These are phyloP conservation scores for Inga laurina DNA, from an alignment of 306 rosid genomes.

Conservation along the genomic window DNA sequence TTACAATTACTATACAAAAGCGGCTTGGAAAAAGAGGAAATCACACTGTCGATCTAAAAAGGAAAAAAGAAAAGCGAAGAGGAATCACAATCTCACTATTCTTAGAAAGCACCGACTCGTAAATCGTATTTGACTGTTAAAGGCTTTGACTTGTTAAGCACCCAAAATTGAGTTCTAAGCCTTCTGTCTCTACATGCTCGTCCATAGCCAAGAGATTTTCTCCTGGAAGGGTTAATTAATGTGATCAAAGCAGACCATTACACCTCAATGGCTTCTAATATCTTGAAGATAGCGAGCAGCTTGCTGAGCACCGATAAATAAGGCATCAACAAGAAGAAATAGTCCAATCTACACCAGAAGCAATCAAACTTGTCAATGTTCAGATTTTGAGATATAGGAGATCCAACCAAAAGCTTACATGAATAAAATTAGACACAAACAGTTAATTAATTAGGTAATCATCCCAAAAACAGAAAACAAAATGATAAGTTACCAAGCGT, in stretches of 20 bases:
- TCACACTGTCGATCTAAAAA: neutral
- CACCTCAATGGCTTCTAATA: slow-evolving; percentile 55
- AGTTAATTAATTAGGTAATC: neutral
- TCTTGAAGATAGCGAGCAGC: slow-evolving; percentile 74
- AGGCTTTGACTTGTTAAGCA: slow-evolving; percentile 14
- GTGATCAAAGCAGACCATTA: slow-evolving; percentile 22
- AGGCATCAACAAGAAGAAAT: slow-evolving; percentile 66
- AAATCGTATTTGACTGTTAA: slow-evolving; percentile 19
- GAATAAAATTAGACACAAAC: neutral
- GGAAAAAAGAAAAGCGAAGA: neutral
- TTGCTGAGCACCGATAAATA: slow-evolving; percentile 78
- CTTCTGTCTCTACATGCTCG: slow-evolving; percentile 28
- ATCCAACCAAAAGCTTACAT: slow-evolving; percentile 4
- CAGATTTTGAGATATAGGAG: neutral
- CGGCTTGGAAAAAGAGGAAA: neutral
- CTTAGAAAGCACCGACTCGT: slow-evolving; percentile 5
- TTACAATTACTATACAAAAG: slow-evolving; percentile 28
- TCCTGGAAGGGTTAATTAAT: slow-evolving; percentile 13
- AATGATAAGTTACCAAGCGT: slow-evolving; percentile 65
- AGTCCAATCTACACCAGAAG: slow-evolving; percentile 64
- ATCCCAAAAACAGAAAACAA: neutral
- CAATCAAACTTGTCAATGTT: slow-evolving; percentile 21
- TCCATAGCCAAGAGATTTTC: slow-evolving; percentile 23
- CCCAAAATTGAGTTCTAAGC: slow-evolving; percentile 38
- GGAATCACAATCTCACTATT: slow-evolving; percentile 15